Base-by-base conservation (phyloP, 495 filamentous ascomycete genomes). In the Penicillium cosmopolitanum region DNA sequence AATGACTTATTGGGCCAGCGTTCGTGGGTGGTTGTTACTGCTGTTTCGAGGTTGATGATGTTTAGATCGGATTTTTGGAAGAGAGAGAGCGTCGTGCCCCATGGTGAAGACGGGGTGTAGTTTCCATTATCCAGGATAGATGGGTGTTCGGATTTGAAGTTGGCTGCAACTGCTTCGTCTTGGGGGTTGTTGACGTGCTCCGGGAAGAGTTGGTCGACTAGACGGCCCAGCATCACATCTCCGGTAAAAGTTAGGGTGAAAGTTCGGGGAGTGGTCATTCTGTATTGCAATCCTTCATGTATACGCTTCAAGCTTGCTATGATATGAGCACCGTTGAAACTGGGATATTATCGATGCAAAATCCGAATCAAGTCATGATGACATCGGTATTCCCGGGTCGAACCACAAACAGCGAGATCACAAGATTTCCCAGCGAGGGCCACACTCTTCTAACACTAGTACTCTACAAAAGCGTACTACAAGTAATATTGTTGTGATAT, bases 211-310 rank as follows among this genome's bases (percentile, higher is more conserved):
- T 78, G 73, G 62, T 80, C 77, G 62, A 80, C 57, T 12, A 78
- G 73, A 18, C 77, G 73, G 48, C 65, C 77, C n/a, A 79, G 72
- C 76, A 79, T 80, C 10, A 76, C 72, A 56, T 80, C 77, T 58
- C 77, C 76, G 55, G 66, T 54, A 53, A 79, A 73, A 18, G 66
- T 71, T 28, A 79, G 50, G 47, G 58, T 73, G 66, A 64, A 73
- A 3, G 59, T 42, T 8, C 51, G 47, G 1, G 50, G 5, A 6
- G 25, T 16, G 10, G 57, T 16, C 63, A 69, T 68, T 38, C 34
- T 55, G 42, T n/a, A 7, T 4, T 1, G 8, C 42, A 9, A 18
- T 8, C 0, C n/a, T 40, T 40, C 4, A 40, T 3, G 11, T 9
- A 13, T 1, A 6, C 12, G 2, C 5, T 40, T 40, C 10, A 3